These are phyloP conservation scores for Boletellus emodensis DNA, from an alignment of 768 basidiomycete genomes.

Conservation along the genomic window DNA sequence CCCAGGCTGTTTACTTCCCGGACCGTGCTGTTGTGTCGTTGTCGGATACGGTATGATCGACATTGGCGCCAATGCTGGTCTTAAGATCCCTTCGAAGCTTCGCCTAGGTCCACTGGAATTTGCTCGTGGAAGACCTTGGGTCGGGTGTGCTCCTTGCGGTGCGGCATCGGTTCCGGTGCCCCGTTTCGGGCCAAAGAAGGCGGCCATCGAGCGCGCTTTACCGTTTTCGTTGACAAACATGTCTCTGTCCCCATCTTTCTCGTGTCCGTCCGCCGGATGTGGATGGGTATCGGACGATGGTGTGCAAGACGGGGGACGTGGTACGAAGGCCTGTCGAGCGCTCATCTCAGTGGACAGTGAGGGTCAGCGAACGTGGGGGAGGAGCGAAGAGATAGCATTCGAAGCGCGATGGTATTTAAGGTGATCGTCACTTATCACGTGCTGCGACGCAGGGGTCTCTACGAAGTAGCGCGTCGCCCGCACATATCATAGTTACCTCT, in stretches of 20 bases:
- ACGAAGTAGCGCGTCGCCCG: too few species aligned
- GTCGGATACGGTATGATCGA: conserved; percentile 23
- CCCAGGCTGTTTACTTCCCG: conserved; percentile 1
- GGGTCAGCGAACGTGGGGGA: too few species aligned
- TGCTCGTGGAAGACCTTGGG: conserved; percentile 5
- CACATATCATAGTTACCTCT: too few species aligned
- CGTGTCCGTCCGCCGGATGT: neutral
- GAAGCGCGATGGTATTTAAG: neutral
- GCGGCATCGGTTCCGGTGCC: neutral
- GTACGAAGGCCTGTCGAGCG: conserved; percentile 25
- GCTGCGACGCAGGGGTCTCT: neutral
- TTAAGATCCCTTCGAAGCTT: conserved; percentile 23
- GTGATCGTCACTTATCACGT: neutral
- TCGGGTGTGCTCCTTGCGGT: neutral
- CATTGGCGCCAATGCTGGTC: conserved; percentile 20
- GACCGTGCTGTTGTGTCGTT: conserved; percentile 1
- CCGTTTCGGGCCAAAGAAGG: conserved; percentile 20
- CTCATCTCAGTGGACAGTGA: conserved; percentile 15
- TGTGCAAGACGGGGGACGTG: conserved; percentile 15
- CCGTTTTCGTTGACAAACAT: conserved; percentile 4
- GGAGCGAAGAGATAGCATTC: neutral
- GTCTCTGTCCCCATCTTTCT: conserved; percentile 7
- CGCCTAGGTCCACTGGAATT: conserved; percentile 7
- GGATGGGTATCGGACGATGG: conserved; percentile 6
- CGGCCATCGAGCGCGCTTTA: conserved; percentile 20